A percentile compares a stretch with the other conserved stretches of the same genome.
These are phyloP conservation scores for Candida sphagnicola DNA, from an alignment of 805 yeast genomes.

Conservation along the genomic window DNA sequence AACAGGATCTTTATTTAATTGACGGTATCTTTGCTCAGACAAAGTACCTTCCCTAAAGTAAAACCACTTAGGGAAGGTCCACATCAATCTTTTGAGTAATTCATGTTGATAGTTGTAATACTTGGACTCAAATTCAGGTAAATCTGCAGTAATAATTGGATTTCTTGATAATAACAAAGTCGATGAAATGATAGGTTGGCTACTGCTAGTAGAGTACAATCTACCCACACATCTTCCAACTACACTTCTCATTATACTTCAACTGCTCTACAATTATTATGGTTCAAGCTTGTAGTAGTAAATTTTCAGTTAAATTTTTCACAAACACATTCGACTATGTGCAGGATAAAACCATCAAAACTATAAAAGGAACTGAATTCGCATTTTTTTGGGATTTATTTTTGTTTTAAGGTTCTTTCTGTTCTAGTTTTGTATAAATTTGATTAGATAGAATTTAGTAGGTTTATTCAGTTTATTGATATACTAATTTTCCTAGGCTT, in stretches of 20 bases:
- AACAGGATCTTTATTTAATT: conserved; percentile 73
- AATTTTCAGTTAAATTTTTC: too few relatives aligned
- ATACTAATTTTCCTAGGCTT: too few relatives aligned
- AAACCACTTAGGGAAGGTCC: conserved; percentile 95
- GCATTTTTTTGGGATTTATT: not conserved
- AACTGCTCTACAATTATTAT: too few relatives aligned
- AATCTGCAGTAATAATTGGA: conserved; percentile 81
- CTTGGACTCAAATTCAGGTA: conserved; percentile 64
- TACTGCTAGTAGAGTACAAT: conserved; percentile 11
- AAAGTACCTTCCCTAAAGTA: conserved; percentile 88
- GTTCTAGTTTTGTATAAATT: not conserved
- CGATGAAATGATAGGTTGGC: conserved; percentile 27
- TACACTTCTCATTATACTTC: not conserved
- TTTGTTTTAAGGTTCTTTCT: not conserved
- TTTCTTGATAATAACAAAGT: conserved; percentile 70
- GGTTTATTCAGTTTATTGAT: not conserved
- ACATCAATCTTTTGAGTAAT: conserved; percentile 85
- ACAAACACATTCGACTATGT: too few relatives aligned
- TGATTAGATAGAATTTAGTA: not conserved
- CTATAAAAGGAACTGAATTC: not conserved
- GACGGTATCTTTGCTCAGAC: conserved; percentile 74
- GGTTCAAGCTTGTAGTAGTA: too few relatives aligned
- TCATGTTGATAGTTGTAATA: conserved; percentile 83
- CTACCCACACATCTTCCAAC: conserved; percentile 5
- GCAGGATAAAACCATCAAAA: not conserved